Evolutionary conservation across 2,329 filamentous ascomycete genomes (phyloP), one percentile per base, ranked within the genome.

Genomic region (Penicillium sp.): DNA sequence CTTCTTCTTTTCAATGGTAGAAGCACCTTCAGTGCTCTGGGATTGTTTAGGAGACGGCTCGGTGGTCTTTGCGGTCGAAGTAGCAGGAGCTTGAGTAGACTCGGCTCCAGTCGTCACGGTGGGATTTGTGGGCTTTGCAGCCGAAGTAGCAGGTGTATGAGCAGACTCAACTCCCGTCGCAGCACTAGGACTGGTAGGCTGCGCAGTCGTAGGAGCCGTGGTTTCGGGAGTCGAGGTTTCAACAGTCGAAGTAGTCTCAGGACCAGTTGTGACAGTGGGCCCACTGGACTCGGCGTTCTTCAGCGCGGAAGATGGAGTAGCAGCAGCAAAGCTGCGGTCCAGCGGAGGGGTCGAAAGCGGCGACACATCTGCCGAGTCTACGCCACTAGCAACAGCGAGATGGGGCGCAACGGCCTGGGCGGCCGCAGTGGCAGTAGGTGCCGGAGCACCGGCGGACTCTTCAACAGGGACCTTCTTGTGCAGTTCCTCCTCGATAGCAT

Each of bases 401-500:
- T 54, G 67, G 23, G 78, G 77, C 17, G 76, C 78, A 25, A 70
- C 73, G 35, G 72, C 65, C 17, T 73, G 56, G 21, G 73, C 72
- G 19, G 73, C 73, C 31, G 77, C 77, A 54, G 64, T 78, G 67
- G 53, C 71, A 13, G 73, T 72, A n/a, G 78, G 78, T 3, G 74
- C 75, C 1, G 76, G 75, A 37, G 69, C 60, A 8, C 76, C 76
- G n/a, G 67, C 62, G 3, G 70, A 73, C n/a, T 77, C 70, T 17
- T 71, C 67, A 6, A 69, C 59, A 0, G 65, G 64, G 12, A 79
- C 70, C 46, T 74, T 75, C 58, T 85, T 81, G 48, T 92, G 79
- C 9, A 95, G 80, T 77, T 96, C 89, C 27, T 84, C 75, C 78
- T 95, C 91, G 6, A 92, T 81, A 10, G 80, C 82, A 72, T 84